A percentile compares a stretch with the other conserved stretches of the same genome.
phyloP scores from a whole-genome alignment of 306 rosid genomes.

The Prunus mongolica region DNA sequence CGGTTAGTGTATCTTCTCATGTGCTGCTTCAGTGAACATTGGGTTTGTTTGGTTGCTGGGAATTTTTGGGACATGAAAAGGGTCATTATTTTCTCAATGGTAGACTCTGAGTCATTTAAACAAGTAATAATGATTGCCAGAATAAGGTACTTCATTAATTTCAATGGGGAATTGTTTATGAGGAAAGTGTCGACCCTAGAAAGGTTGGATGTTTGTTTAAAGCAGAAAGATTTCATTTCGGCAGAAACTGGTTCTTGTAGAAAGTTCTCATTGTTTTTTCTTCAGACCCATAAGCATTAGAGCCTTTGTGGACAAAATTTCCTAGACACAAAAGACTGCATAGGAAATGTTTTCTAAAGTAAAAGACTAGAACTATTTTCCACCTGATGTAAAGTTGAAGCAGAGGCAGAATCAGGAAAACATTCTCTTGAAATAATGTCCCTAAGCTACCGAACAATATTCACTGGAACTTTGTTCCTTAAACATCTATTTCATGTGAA shows the following conservation, averaged over 20 bases:
- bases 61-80: neutral
- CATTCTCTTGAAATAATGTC: neutral
- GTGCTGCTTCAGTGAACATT: neutral
- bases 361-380: neutral
- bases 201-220: neutral
- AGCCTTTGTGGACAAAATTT: neutral
- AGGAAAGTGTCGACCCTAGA: neutral
- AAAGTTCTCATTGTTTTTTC: neutral
- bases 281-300: neutral
- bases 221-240: neutral
- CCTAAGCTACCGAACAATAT: neutral
- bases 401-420: neutral
- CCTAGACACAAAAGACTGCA: neutral
- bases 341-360: neutral
- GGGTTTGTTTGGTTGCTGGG: neutral
- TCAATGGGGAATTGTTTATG: neutral
- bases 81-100: neutral
- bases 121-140: neutral
- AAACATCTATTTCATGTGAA: neutral
- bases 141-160: neutral
- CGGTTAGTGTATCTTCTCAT: neutral
- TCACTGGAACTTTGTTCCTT: neutral
- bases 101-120: neutral
- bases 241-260: neutral
- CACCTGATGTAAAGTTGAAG: neutral